Conservation (phyloP, 768 basidiomycete genomes). For the Phlebiopsis flavidoalba region DNA sequence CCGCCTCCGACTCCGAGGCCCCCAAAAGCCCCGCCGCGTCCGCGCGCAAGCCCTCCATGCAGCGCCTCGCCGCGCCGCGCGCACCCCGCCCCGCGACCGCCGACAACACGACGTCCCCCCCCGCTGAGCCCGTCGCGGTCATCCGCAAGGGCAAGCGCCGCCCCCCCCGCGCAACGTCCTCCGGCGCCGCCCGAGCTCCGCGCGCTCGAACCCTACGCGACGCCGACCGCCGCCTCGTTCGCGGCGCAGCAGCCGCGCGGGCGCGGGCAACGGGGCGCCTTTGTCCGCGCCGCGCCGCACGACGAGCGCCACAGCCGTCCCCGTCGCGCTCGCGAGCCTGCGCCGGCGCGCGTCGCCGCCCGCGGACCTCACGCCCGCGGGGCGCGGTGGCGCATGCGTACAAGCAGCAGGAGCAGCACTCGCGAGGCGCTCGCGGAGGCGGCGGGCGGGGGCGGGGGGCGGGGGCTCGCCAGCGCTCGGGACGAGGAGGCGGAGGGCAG, state of each 20-base stretch:
- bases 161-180: conserved; percentile 16
- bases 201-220: conserved; percentile 17
- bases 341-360: conserved; percentile 1
- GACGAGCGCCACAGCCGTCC: conserved; percentile 1
- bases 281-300: not conserved
- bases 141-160: not conserved
- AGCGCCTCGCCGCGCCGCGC: not conserved
- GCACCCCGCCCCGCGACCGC: not conserved
- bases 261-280: not conserved
- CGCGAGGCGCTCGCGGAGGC: conserved; percentile 26
- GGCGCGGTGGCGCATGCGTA: conserved; percentile 43
- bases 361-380: conserved; percentile 37
- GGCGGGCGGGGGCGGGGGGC: conserved; percentile 16
- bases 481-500: conserved; percentile 17
- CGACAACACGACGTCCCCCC: not conserved
- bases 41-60: not conserved
- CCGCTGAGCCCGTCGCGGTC: not conserved
- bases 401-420: conserved; percentile 36
- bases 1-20: conserved; percentile 22
- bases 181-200: conserved; percentile 14
- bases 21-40: conserved; percentile 11
- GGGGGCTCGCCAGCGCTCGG: not conserved
- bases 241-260: not conserved
- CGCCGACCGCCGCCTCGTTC: conserved; percentile 12
- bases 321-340: conserved; percentile 1